A percentile compares a stretch with the other conserved stretches of the same genome.
These are phyloP conservation scores for Mycena venus DNA, from an alignment of 768 basidiomycete genomes.

Conservation along the genomic window DNA sequence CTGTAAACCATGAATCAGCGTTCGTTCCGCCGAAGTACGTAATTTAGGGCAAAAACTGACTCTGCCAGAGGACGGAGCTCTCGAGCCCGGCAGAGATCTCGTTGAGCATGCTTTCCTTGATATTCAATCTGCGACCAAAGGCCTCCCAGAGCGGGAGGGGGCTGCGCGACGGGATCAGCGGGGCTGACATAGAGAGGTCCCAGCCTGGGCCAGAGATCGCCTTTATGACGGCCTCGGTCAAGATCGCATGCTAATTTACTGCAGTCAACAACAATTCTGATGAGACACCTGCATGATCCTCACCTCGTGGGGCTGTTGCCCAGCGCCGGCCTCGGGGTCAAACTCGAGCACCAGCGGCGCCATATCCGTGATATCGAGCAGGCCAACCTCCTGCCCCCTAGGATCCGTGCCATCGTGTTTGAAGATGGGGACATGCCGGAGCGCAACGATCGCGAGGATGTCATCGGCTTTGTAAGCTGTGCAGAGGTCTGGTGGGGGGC, in stretches of 20 bases:
- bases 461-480: slow-evolving; percentile 46
- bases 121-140: slow-evolving; percentile 51
- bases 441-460: slow-evolving; percentile 61
- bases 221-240: slow-evolving; percentile 43
- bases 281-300: background rate
- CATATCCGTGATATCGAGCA: slow-evolving; percentile 71
- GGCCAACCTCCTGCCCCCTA: slow-evolving; percentile 55
- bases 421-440: slow-evolving; percentile 62
- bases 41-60: too few relatives aligned
- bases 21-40: too few relatives aligned
- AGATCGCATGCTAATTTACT: slow-evolving; percentile 44
- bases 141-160: slow-evolving; percentile 59
- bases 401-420: slow-evolving; percentile 48
- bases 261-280: background rate
- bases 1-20: too few relatives aligned
- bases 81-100: slow-evolving; percentile 63
- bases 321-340: background rate
- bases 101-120: slow-evolving; percentile 48
- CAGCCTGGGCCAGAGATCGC: slow-evolving; percentile 44
- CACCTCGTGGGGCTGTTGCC: slow-evolving; percentile 22
- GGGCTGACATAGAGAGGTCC: slow-evolving; percentile 36
- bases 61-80: slow-evolving; percentile 68
- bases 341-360: slow-evolving; percentile 56
- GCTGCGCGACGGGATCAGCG: slow-evolving; percentile 46
- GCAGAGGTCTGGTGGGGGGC: slow-evolving; percentile 31